phyloP scores from a whole-genome alignment of 2,329 filamentous ascomycete genomes.

The Alternaria gaisen region DNA sequence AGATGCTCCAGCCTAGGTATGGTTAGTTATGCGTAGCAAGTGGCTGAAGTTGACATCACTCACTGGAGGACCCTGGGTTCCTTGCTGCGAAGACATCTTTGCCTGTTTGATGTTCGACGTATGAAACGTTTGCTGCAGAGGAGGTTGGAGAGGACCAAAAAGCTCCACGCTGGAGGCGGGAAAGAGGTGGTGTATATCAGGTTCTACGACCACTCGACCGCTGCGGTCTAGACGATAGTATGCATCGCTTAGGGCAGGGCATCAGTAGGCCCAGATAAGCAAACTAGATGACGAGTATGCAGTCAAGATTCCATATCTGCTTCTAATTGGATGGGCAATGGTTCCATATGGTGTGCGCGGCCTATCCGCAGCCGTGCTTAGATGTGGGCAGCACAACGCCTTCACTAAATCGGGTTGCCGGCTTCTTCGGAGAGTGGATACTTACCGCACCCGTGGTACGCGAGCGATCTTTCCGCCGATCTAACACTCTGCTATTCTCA shows the following conservation, averaged over 20 bases:
- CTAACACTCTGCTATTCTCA: not conserved
- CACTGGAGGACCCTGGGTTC: slow-evolving; percentile 16
- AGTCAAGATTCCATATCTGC: slow-evolving; percentile 22
- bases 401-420: slow-evolving; percentile 26
- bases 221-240: slow-evolving; percentile 26
- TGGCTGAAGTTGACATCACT: slow-evolving; percentile 5
- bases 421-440: slow-evolving; percentile 8
- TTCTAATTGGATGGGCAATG: slow-evolving; percentile 25
- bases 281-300: slow-evolving; percentile 35
- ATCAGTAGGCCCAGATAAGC: slow-evolving; percentile 25
- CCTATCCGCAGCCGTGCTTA: slow-evolving; percentile 13
- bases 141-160: slow-evolving; percentile 19
- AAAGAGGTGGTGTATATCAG: slow-evolving; percentile 34
- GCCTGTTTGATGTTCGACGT: slow-evolving; percentile 4
- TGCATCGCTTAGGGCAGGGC: slow-evolving; percentile 27
- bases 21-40: slow-evolving; percentile 5
- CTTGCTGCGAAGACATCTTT: slow-evolving; percentile 24
- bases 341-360: slow-evolving; percentile 16
- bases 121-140: slow-evolving; percentile 11
- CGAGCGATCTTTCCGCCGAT: slow-evolving; percentile 12
- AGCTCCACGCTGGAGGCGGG: slow-evolving; percentile 7
- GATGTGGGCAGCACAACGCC: slow-evolving; percentile 18
- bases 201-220: slow-evolving; percentile 16
- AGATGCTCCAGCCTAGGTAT: slow-evolving; percentile 17
- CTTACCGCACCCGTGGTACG: slow-evolving; percentile 6